These are phyloP conservation scores for Suillus americanus DNA, from an alignment of 768 basidiomycete species.

Conservation along the genomic window DNA sequence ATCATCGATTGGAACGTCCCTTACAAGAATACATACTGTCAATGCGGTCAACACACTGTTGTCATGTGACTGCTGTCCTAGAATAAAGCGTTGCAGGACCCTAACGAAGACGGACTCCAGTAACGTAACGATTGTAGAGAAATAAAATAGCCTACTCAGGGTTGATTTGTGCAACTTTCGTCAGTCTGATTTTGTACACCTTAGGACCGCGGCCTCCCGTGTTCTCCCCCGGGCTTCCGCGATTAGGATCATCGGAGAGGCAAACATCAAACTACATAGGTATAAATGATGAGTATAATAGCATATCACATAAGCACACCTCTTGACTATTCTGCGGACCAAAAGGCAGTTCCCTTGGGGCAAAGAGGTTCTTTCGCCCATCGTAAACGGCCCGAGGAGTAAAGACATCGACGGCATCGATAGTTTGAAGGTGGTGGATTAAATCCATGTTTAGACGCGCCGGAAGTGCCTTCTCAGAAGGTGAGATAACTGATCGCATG, in stretches of 20 bases:
- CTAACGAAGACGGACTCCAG: slow-evolving; percentile 35
- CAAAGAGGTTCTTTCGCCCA: slow-evolving; percentile 76
- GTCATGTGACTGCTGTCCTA: slow-evolving; percentile 65
- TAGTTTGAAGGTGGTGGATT: slow-evolving; percentile 59
- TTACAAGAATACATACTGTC: slow-evolving; percentile 40
- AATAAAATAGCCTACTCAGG: slow-evolving; percentile 40
- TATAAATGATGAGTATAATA: slow-evolving; percentile 5
- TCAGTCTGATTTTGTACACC: slow-evolving; percentile 63
- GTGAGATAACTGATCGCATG: slow-evolving; percentile 51
- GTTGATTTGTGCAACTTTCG: slow-evolving; percentile 58
- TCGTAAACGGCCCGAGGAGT: slow-evolving; percentile 76
- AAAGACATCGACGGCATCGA: slow-evolving; percentile 62
- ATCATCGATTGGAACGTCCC: slow-evolving; percentile 1
- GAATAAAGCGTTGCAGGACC: slow-evolving; percentile 60
- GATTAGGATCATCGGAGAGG: slow-evolving; percentile 40
- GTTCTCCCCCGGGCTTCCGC: slow-evolving; percentile 33
- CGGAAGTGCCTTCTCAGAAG: slow-evolving; percentile 69
- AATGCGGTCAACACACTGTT: slow-evolving; percentile 68
- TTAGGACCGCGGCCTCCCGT: slow-evolving; percentile 48
- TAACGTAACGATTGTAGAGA: slow-evolving; percentile 21
- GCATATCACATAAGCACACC: slow-evolving; percentile 33
- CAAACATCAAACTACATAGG: slow-evolving; percentile 58
- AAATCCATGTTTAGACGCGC: slow-evolving; percentile 69
- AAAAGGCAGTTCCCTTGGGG: slow-evolving; percentile 60
- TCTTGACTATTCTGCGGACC: slow-evolving; percentile 50